Evolutionary conservation across 2,329 filamentous ascomycete species (phyloP).

Genomic region (Aspergillus uvarum): DNA sequence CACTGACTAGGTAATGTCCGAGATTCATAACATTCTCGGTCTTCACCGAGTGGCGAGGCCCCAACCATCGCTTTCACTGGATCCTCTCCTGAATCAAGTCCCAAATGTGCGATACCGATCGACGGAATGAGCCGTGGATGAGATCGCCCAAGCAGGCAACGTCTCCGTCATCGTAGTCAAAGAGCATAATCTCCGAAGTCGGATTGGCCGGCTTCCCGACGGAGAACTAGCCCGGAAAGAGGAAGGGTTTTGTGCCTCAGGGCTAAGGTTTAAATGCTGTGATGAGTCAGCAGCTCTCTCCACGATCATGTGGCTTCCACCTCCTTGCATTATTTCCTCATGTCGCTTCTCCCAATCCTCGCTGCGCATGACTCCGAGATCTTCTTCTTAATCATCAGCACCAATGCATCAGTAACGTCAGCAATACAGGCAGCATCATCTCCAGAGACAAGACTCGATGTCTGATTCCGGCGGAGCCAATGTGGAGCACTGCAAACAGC

Average conservation of each 20-base stretch:
- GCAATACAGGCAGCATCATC: too few species aligned
- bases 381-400: neutral
- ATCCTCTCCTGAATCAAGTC: neutral
- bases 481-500: neutral
- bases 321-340: too few species aligned
- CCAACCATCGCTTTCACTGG: neutral
- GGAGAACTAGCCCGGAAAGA: neutral
- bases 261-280: neutral
- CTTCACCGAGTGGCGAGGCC: neutral
- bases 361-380: neutral
- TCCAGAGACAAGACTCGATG: neutral
- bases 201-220: neutral
- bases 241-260: neutral
- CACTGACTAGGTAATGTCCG: neutral
- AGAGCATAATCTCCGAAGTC: neutral
- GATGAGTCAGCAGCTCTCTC: neutral
- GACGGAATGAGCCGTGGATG: neutral
- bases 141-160: neutral
- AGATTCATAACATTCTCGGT: neutral
- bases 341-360: neutral
- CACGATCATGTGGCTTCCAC: neutral
- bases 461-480: neutral
- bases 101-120: neutral
- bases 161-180: neutral
- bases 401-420: too few species aligned